Evolutionary conservation across 1,284 basidiomycete species (phyloP).

Genomic region (Xerocomus amazonicus): DNA sequence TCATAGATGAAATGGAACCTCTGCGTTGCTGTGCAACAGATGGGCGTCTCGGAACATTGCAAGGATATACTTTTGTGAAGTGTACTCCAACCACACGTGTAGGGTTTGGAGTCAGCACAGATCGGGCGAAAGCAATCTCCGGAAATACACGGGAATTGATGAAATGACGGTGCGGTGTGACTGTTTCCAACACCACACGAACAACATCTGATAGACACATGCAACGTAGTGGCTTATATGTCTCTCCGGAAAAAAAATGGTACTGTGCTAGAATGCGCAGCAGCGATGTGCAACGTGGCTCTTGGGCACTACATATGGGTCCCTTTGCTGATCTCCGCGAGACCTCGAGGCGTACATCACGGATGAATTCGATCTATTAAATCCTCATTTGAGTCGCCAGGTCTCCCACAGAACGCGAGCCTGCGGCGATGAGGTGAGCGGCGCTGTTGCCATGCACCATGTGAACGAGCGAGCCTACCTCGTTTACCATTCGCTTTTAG

Average conservation of each 20-base stretch:
- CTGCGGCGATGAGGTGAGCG: background rate
- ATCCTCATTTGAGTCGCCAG: slow-evolving; percentile 5
- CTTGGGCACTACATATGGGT: background rate
- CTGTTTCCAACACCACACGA: too few relatives aligned
- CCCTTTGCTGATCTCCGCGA: background rate
- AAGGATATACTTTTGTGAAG: background rate
- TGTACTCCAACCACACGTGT: background rate
- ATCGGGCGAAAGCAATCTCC: background rate
- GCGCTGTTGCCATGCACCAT: slow-evolving; percentile 9
- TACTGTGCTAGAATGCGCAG: background rate
- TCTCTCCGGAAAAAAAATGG: too few relatives aligned
- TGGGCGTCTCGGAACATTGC: slow-evolving; percentile 1
- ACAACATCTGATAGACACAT: too few relatives aligned
- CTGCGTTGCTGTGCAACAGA: background rate
- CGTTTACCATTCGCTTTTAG: background rate
- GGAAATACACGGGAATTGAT: background rate
- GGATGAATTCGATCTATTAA: slow-evolving; percentile 3
- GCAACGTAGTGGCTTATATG: too few relatives aligned
- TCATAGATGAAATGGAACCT: slow-evolving; percentile 11
- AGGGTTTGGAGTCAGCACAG: background rate
- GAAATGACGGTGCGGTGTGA: background rate
- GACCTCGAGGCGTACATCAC: background rate
- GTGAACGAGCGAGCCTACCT: background rate
- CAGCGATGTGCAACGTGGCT: background rate
- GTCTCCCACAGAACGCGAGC: slow-evolving; percentile 4